Base-by-base conservation (phyloP, 163 green algal genomes). In the Scenedesmus sp. region DNA sequence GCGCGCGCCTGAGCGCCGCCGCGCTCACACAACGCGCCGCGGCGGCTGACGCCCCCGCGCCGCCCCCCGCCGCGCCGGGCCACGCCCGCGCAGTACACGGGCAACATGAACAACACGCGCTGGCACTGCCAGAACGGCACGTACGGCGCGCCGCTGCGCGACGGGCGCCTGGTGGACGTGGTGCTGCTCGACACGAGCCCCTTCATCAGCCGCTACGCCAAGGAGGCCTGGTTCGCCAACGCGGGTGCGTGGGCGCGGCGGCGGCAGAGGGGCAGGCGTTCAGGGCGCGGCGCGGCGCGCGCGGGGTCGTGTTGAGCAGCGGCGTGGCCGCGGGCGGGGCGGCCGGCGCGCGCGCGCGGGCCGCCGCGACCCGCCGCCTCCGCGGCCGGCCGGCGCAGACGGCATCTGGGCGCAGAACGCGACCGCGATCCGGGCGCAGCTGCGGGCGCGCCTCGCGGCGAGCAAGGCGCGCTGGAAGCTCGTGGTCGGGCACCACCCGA, bases 401-500 rank as follows among this genome's bases (percentile, higher is more conserved):
- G n/a, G n/a, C n/a, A n/a, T n/a, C n/a, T n/a, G n/a, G n/a, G n/a
- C n/a, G 33, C 83, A 92, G 78, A 73, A 73, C 50, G 14, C 24
- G 3, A 15, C 33, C 18, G 60, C n/a, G 0, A 73, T 82, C 22
- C 39, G 26, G 24, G 4, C 20, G 13, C 57, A 84, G 74, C 42
- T 91, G 34, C 72, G 85, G 47, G 50, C 50, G 36, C 54, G 71
- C 33, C 63, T 94, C 5, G 39, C 48, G 14, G n/a, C 26, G 10
- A 88, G 77, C 4, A 63, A n/a, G 0, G 84, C 87, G 11, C 33
- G 18, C 18, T 94, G 89, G 89, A 90, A 90, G 74, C 56, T 94
- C 29, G 86, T 89, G 13, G 83, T 94, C 29, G 90, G 90, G 2
- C 90, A 94, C 80, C 90, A 94, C 75, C 90, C 90, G 39, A 77